Conservation (phyloP, 148 eudicot species). For the Nepenthes gracilis region DNA sequence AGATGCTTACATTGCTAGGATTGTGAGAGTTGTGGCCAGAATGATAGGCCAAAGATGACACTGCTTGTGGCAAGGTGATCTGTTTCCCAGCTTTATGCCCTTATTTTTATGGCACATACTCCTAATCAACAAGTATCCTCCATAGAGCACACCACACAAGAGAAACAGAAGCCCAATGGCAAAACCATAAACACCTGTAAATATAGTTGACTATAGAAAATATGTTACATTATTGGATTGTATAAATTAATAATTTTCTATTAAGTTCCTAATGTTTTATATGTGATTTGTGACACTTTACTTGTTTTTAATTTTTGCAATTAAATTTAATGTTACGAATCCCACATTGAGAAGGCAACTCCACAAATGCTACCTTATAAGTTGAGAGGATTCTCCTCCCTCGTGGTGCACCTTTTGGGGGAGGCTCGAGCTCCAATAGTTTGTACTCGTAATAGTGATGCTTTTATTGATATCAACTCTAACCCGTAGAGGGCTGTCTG, state of each 20-base stretch:
- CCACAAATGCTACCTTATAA: too few species aligned
- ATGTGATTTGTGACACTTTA: too few species aligned
- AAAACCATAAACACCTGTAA: slow-evolving; percentile 55
- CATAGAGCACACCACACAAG: slow-evolving; percentile 33
- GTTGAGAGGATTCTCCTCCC: too few species aligned
- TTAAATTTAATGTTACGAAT: too few species aligned
- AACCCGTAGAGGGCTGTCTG: too few species aligned
- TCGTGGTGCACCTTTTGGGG: too few species aligned
- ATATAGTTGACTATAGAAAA: slow-evolving; percentile 48
- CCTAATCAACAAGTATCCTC: slow-evolving; percentile 20
- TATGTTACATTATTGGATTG: not conserved
- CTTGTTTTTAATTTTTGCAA: too few species aligned
- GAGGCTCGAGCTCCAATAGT: too few species aligned
- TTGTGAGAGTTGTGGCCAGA: slow-evolving; percentile 22
- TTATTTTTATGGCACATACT: slow-evolving; percentile 21
- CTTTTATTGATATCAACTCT: too few species aligned
- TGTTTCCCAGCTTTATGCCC: slow-evolving; percentile 20
- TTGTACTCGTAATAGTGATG: too few species aligned
- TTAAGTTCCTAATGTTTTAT: not conserved
- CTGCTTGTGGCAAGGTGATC: slow-evolving; percentile 29
- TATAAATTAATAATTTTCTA: not conserved
- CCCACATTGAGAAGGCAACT: too few species aligned
- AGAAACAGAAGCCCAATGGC: slow-evolving; percentile 47
- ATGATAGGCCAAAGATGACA: slow-evolving; percentile 28
- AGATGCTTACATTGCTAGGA: slow-evolving; percentile 49